These are phyloP conservation scores for Vigna hirtella DNA, from an alignment of 306 rosid species.

Conservation along the genomic window DNA sequence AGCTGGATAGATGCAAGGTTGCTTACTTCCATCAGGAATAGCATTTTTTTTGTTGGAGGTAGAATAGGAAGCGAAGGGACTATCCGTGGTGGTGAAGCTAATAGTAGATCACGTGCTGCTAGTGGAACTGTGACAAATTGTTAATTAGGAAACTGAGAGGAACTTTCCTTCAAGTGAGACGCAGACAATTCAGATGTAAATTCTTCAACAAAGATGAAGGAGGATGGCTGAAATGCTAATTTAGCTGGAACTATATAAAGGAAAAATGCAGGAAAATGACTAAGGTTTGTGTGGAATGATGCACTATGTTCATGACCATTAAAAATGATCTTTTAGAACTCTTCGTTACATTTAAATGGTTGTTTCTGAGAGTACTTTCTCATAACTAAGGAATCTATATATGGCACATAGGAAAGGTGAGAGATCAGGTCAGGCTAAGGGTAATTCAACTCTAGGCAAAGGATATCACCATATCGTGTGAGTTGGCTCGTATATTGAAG, in stretches of 20 bases:
- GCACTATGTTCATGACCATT: not conserved
- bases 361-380: not conserved
- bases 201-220: not conserved
- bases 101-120: not conserved
- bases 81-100: not conserved
- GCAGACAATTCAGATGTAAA: not conserved
- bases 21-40: not conserved
- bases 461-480: not conserved
- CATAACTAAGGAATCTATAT: not conserved
- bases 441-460: not conserved
- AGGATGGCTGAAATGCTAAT: not conserved
- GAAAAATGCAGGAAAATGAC: not conserved
- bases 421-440: not conserved
- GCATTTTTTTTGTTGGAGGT: not conserved
- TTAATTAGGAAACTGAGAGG: not conserved
- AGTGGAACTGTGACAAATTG: not conserved
- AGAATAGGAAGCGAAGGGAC: not conserved
- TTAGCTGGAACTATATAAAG: not conserved
- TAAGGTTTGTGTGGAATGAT: not conserved
- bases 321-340: not conserved
- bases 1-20: not conserved
- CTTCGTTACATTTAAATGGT: not conserved
- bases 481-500: not conserved
- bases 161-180: not conserved
- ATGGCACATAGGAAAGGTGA: not conserved